Conservation (phyloP, 495 filamentous ascomycete species). For the Venustampulla echinocandica region DNA sequence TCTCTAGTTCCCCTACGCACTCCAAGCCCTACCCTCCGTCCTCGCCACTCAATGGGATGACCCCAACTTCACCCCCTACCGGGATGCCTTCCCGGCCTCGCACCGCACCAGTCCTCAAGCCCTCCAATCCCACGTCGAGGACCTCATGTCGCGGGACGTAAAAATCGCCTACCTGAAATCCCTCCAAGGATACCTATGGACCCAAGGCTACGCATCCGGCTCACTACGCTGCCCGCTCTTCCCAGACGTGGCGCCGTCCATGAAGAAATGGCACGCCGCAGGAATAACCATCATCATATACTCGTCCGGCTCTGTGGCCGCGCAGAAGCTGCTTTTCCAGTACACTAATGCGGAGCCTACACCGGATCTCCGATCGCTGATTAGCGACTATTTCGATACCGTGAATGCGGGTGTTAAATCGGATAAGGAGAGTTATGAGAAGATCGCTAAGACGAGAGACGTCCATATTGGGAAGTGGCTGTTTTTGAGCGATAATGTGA, state of each 20-base stretch:
- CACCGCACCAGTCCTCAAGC: conserved; percentile 39
- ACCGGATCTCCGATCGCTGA: conserved; percentile 44
- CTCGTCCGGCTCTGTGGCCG: conserved; percentile 60
- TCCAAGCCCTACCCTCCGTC: conserved; percentile 47
- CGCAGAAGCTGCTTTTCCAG: conserved; percentile 61
- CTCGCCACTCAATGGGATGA: conserved; percentile 51
- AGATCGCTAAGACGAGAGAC: conserved; percentile 39
- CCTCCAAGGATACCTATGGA: conserved; percentile 66
- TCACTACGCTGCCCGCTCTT: conserved; percentile 58
- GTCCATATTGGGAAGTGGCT: conserved; percentile 39
- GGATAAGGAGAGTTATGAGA: conserved; percentile 50
- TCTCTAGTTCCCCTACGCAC: conserved; percentile 60
- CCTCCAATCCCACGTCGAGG: conserved; percentile 49
- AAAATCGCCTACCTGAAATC: conserved; percentile 63
- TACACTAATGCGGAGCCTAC: conserved; percentile 46
- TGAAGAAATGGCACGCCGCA: conserved; percentile 41
- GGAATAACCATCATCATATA: conserved; percentile 54
- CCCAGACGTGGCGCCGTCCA: conserved; percentile 49
- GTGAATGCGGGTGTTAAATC: conserved; percentile 64
- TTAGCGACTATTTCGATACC: conserved; percentile 61
- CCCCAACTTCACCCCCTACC: conserved; percentile 47
- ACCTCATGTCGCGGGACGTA: conserved; percentile 55
- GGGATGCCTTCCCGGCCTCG: conserved; percentile 53
- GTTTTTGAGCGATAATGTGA: conserved; percentile 64
- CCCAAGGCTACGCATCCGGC: conserved; percentile 52